Evolutionary conservation across 495 filamentous ascomycete species (phyloP).

Genomic region (Aspergillus carlsbadensis): DNA sequence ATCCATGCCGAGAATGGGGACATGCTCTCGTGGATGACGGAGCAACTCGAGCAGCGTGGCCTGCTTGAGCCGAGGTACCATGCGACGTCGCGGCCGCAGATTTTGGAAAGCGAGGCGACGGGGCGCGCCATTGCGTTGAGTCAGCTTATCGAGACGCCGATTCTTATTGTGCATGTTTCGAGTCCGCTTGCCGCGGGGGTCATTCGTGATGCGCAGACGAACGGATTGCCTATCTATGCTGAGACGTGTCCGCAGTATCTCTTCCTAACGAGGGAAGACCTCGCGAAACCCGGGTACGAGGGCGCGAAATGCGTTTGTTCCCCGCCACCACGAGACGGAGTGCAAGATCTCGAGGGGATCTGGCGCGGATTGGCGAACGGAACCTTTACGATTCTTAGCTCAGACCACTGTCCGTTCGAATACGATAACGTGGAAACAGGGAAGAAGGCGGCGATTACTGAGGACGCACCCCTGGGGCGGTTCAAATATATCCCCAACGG

Average conservation of each 20-base stretch:
- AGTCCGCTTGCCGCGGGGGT: constrained; percentile 46
- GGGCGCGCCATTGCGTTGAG: constrained; percentile 57
- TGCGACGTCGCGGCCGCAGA: constrained; percentile 49
- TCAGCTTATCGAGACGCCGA: constrained; percentile 53
- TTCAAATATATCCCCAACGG: constrained; percentile 53
- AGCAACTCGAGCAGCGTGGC: constrained; percentile 41
- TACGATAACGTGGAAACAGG: constrained; percentile 17
- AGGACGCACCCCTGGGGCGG: constrained; percentile 27
- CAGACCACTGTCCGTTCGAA: constrained; percentile 20
- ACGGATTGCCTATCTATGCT: constrained; percentile 54
- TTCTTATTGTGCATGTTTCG: constrained; percentile 60
- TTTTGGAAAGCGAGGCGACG: constrained; percentile 57
- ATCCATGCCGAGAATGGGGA: constrained; percentile 63
- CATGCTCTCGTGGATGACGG: constrained; percentile 49
- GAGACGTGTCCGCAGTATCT: constrained; percentile 68
- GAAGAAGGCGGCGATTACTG: constrained; percentile 11
- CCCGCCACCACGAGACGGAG: constrained; percentile 36
- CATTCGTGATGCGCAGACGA: constrained; percentile 57
- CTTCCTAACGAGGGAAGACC: constrained; percentile 52
- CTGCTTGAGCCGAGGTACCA: constrained; percentile 56
- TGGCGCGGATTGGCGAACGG: constrained; percentile 46
- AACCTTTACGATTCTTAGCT: constrained; percentile 46
- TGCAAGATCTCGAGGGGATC: constrained; percentile 39
- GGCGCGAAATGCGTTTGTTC: constrained; percentile 54
- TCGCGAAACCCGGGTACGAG: constrained; percentile 51